Base-by-base conservation (phyloP, 805 yeast species). In the Wickerhamiella sorbophila region DNA sequence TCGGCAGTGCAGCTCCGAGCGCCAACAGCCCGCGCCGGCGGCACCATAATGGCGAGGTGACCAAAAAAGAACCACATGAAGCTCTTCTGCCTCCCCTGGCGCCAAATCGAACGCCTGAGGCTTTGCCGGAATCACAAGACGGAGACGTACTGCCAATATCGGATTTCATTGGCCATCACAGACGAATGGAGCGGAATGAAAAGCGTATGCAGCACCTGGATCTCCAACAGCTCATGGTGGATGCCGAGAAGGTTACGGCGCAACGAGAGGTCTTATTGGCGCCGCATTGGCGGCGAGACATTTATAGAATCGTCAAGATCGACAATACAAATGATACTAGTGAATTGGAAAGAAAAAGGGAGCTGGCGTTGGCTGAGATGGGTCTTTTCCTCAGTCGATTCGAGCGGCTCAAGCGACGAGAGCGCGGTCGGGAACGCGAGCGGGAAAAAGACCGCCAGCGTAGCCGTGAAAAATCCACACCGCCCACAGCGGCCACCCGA, bases 151-250 rank as follows among this genome's bases (percentile, higher is more conserved):
- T 81, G 38, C 50, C 57, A 1, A 75, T 53, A 49, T 54, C 0
- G 3, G 49, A n/a, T 16, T 62, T 12, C 76, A 63, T 53, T 51
- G 56, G 24, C 46, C 61, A 12, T 72, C 87, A 80, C 58, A 66
- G 67, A 33, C 65, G 71, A 32, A 72, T 79, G 75, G 72, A 70
- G 47, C 71, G 71, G 42, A 77, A 76, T 40, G 94, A 82, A 56
- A 69, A 69, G 44, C 66, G 72, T 36, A 75, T 78, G 71, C 60
- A 66, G 22, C 64, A 64, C 29, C 61, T 69, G 1, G 87, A 80
- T 48, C 62, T 71, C 20, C 70, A 66, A 38, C 66, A 70, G 42
- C 63, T 75, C 35, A 60, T 69, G 38, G 56, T 63, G 6, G 88
- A 79, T 51, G 72, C 74, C 24, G 84, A 77, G 41, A 68, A 66